Evolutionary conservation across 177 flowering plant species (phyloP).

Genomic region (Tripterygium wilfordii): DNA sequence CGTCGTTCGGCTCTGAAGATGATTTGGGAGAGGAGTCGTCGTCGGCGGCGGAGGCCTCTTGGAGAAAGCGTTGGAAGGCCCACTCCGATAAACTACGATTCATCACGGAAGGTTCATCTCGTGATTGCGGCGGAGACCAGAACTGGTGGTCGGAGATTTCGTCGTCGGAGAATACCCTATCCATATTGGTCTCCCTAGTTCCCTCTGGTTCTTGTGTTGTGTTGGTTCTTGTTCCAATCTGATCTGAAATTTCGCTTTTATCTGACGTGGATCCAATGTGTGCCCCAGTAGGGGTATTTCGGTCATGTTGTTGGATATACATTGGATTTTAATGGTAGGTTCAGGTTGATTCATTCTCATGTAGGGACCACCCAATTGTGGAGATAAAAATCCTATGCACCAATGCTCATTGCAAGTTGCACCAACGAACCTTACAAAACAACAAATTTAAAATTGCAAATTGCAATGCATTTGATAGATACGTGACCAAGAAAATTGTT

Average conservation of each 20-base stretch:
- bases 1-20: conserved; percentile 5
- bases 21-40: conserved; percentile 5
- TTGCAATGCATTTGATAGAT: too few species aligned
- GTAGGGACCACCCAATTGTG: too few species aligned
- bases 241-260: conserved; percentile 19
- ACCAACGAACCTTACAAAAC: too few species aligned
- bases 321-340: too few species aligned
- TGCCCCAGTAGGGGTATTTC: too few species aligned
- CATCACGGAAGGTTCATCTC: conserved; percentile 32
- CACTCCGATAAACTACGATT: conserved; percentile 83
- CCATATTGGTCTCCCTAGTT: conserved; percentile 37
- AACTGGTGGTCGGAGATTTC: conserved; percentile 58
- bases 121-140: conserved; percentile 39
- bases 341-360: too few species aligned
- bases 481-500: too few species aligned
- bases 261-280: background rate
- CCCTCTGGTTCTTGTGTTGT: conserved; percentile 4
- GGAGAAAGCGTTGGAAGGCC: conserved; percentile 71
- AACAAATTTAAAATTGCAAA: too few species aligned
- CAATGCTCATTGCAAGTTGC: too few species aligned
- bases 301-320: too few species aligned
- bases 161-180: conserved; percentile 71
- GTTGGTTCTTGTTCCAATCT: conserved; percentile 14
- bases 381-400: too few species aligned
- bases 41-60: conserved; percentile 26